Conservation (phyloP, 306 rosid genomes). For the Malus fusca region DNA sequence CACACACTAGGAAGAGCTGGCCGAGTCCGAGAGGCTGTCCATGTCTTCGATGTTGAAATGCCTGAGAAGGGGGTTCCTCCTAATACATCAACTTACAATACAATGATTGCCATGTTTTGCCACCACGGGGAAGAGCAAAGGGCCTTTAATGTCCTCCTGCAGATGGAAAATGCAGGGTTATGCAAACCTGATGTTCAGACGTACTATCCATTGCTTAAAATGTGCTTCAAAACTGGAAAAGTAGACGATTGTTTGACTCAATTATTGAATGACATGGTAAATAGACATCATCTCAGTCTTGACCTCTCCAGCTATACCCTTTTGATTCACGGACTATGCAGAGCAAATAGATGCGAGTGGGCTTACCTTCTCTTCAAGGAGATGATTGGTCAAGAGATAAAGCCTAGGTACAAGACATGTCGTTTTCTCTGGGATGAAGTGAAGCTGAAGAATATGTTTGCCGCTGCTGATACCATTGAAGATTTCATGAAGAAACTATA, state of each 20-base stretch:
- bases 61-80: constrained; percentile 38
- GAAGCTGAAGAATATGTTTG: constrained; percentile 49
- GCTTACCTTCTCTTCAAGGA: constrained; percentile 60
- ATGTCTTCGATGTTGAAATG: constrained; percentile 57
- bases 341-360: constrained; percentile 56
- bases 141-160: constrained; percentile 42
- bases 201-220: constrained; percentile 73
- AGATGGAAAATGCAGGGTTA: constrained; percentile 54
- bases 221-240: constrained; percentile 52
- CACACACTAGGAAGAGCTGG: constrained; percentile 68
- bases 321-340: constrained; percentile 74
- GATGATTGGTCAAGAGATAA: constrained; percentile 61
- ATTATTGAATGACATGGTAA: constrained; percentile 60
- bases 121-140: constrained; percentile 37
- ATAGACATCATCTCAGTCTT: constrained; percentile 61
- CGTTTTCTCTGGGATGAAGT: constrained; percentile 64
- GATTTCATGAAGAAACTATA: constrained; percentile 53
- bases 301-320: constrained; percentile 70
- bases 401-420: constrained; percentile 64
- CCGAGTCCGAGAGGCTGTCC: constrained; percentile 38
- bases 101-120: constrained; percentile 77
- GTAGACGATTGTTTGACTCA: constrained; percentile 31
- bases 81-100: constrained; percentile 68
- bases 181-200: constrained; percentile 82
- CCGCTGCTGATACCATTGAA: constrained; percentile 61